A percentile compares a stretch with the other conserved stretches of the same genome.
Conservation (phyloP, 2,329 filamentous ascomycete genomes). For the Colletotrichum lupini region DNA sequence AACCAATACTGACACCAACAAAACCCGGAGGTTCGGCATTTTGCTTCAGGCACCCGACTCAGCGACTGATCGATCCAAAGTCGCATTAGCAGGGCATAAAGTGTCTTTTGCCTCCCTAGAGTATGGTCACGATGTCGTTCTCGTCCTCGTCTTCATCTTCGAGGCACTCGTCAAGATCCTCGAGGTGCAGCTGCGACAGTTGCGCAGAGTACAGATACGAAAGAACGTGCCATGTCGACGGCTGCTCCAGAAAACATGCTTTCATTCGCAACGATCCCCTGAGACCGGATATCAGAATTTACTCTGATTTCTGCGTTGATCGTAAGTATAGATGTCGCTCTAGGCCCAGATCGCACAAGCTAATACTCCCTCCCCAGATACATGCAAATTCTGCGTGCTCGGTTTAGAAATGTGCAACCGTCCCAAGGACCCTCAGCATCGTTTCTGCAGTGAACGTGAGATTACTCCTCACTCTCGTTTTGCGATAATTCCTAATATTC, state of each 20-base stretch:
- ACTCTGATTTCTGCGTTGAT: conserved; percentile 31
- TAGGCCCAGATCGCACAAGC: not conserved
- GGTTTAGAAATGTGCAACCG: conserved; percentile 25
- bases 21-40: not conserved
- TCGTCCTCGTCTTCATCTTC: not conserved
- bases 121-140: not conserved
- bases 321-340: not conserved
- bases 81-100: not conserved
- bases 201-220: conserved; percentile 8
- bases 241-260: conserved; percentile 30
- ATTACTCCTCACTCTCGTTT: no score
- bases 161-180: not conserved
- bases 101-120: not conserved
- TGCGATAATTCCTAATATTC: not conserved
- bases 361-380: not conserved
- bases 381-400: conserved; percentile 23
- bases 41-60: not conserved
- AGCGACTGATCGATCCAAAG: not conserved
- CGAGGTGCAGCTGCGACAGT: not conserved
- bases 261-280: conserved; percentile 18
- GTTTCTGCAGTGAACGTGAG: conserved; percentile 26
- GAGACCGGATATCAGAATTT: conserved; percentile 14
- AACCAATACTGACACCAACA: not conserved
- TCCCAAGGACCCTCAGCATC: conserved; percentile 20
- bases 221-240: conserved; percentile 19